Evolutionary conservation across 768 basidiomycete genomes (phyloP), one percentile per base, ranked within the genome.

Genomic region (Saitozyma podzolica): DNA sequence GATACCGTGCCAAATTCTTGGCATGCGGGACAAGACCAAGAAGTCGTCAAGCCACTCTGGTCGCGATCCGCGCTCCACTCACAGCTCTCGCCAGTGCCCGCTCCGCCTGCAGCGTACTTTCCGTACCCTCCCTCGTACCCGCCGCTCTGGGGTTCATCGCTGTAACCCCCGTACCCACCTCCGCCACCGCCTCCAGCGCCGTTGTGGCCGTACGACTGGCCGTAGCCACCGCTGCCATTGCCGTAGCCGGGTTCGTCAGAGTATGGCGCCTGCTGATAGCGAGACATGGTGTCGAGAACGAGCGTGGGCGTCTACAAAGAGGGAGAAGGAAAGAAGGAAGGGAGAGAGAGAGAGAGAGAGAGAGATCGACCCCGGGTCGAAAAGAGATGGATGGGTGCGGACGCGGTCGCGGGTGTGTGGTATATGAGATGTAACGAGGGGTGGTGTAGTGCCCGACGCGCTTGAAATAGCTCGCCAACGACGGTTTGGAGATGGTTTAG

Each of bases 211-310:
- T 72, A 72, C 16, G 70, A 65, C 16, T 64, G 54, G 17, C 67
- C 67, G 54, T 64, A 60, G 2, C 55, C 40, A 10, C 50, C 50
- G 43, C 60, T 59, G 40, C 50, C 42, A 50, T 66, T 52, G 2
- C 58, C 57, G 17, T 58, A 43, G 3, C 54, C 54, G 42, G 58
- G 42, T 37, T 9, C 41, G 56, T 73, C 69, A 17, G 62, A 65
- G 54, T 73, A 73, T 8, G 68, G 67, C 49, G 66, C 71, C 63
- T 68, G 68, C 58, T 73, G 71, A 68, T 73, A 70, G 45, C 65
- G 61, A 11, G 71, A 67, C 71, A 70, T 70, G 59, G 29, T 29
- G 29, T 29, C 29, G 29, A n/a, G n/a, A n/a, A n/a, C n/a, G n/a
- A 54, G 57, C 55, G 45, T 20, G 50, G n/a, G 40, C 40, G 49